Conservation (phyloP, 805 yeast species). For the Maudiozyma pseudohumilis region DNA sequence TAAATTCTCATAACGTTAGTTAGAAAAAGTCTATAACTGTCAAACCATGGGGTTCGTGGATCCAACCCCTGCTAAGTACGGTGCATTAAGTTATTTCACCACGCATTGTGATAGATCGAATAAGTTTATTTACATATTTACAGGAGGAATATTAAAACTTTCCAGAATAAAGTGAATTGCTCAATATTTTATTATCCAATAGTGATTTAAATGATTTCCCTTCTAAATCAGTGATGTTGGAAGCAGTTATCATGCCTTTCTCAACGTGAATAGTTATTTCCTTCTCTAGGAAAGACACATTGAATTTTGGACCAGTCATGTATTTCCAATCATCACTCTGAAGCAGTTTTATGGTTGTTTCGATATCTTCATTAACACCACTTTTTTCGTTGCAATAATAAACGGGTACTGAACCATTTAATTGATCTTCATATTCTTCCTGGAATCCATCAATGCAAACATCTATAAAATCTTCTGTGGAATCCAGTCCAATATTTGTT, state of each 20-base stretch:
- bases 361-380: slow-evolving; percentile 33
- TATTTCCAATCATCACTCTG: slow-evolving; percentile 63
- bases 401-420: slow-evolving; percentile 23
- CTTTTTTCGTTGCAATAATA: slow-evolving; percentile 21
- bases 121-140: too few relatives aligned
- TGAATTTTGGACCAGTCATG: slow-evolving; percentile 69
- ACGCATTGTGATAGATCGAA: too few relatives aligned
- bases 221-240: slow-evolving; percentile 7
- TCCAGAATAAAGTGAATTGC: not conserved
- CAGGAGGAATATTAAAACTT: slow-evolving; percentile 1
- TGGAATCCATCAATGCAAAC: slow-evolving; percentile 23
- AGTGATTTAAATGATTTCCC: slow-evolving; percentile 14
- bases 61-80: too few relatives aligned
- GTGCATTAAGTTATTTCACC: too few relatives aligned
- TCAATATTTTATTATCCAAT: not conserved
- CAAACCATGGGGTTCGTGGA: too few relatives aligned
- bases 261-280: slow-evolving; percentile 37
- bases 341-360: slow-evolving; percentile 33
- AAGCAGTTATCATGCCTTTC: slow-evolving; percentile 33
- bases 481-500: slow-evolving; percentile 46
- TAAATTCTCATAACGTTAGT: too few relatives aligned
- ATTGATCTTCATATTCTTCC: slow-evolving; percentile 5
- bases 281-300: slow-evolving; percentile 35
- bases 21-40: too few relatives aligned
- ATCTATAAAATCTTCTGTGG: slow-evolving; percentile 24